A percentile compares a stretch with the other conserved stretches of the same genome.
Evolutionary conservation across 2,329 filamentous ascomycete genomes (phyloP).

Genomic region (Claviceps digitariae): DNA sequence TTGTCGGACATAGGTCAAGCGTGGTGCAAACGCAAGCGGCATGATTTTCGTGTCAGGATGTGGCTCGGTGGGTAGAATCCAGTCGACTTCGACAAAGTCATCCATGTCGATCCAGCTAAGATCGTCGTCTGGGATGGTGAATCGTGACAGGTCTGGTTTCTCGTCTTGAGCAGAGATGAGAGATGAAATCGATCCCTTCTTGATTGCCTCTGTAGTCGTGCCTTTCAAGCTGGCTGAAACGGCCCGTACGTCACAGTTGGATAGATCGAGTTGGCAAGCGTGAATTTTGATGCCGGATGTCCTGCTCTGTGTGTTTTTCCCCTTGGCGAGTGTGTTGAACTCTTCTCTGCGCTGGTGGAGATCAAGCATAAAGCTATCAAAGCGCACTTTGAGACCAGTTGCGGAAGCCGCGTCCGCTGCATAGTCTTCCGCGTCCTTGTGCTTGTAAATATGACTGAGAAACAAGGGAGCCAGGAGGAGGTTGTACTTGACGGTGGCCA

Average conservation of each 20-base stretch:
- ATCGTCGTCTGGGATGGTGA: constrained; percentile 91
- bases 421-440: constrained; percentile 87
- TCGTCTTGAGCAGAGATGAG: constrained; percentile 41
- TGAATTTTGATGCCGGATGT: constrained; percentile 95
- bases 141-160: constrained; percentile 65
- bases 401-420: constrained; percentile 66
- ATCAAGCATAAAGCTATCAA: constrained; percentile 96
- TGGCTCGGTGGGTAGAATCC: constrained; percentile 79
- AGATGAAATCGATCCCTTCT: constrained; percentile 40
- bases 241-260: constrained; percentile 82
- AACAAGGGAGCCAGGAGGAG: constrained; percentile 84
- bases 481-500: constrained; percentile 98
- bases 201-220: constrained; percentile 63
- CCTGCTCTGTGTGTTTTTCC: constrained; percentile 60
- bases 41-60: constrained; percentile 92
- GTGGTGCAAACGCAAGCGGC: constrained; percentile 81
- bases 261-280: constrained; percentile 81
- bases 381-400: constrained; percentile 88
- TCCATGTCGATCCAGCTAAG: constrained; percentile 99
- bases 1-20: constrained; percentile 93
- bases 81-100: constrained; percentile 95
- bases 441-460: constrained; percentile 94
- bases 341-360: constrained; percentile 88
- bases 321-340: constrained; percentile 69
- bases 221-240: constrained; percentile 82